Percentiles rank a stretch among this genome's conserved stretches.
These are phyloP conservation scores for Colletotrichum sansevieriae DNA, from an alignment of 2,329 filamentous ascomycete species.

Conservation along the genomic window DNA sequence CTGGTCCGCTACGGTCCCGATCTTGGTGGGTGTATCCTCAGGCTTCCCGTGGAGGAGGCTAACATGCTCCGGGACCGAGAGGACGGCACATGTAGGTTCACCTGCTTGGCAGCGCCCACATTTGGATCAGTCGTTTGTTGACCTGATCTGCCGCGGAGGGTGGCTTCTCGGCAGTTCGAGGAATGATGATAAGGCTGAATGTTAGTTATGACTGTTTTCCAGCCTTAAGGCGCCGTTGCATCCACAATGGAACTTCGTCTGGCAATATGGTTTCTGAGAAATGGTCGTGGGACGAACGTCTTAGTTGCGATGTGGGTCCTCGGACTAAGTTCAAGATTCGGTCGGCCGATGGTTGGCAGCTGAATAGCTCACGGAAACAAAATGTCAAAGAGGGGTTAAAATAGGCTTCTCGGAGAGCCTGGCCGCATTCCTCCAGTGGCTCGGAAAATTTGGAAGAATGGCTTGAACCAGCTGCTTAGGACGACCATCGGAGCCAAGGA, in stretches of 20 bases:
- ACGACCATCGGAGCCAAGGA: background rate
- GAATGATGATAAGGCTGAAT: constrained; percentile 26
- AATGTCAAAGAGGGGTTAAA: background rate
- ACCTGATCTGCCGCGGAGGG: background rate
- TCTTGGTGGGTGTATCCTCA: background rate
- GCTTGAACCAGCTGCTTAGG: background rate
- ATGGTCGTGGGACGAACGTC: background rate
- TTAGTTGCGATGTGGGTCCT: background rate
- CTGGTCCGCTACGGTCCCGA: constrained; percentile 15
- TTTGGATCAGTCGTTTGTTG: background rate
- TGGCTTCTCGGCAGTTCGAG: constrained; percentile 36
- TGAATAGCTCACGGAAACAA: background rate
- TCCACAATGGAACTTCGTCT: background rate
- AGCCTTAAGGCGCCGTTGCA: constrained; percentile 20
- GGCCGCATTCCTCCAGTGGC: constrained; percentile 13
- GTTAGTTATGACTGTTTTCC: background rate
- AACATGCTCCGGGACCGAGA: constrained; percentile 17
- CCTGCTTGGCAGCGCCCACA: constrained; percentile 4
- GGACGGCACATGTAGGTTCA: constrained; percentile 15
- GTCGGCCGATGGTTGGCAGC: constrained; percentile 2
- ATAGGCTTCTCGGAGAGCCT: constrained; percentile 6
- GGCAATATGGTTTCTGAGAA: background rate
- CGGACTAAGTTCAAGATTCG: constrained; percentile 16
- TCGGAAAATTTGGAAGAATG: constrained; percentile 3
- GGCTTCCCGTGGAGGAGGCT: constrained; percentile 29